Evolutionary conservation across 257 asterid genomes (phyloP).

Genomic region (Jacaranda mimosifolia): DNA sequence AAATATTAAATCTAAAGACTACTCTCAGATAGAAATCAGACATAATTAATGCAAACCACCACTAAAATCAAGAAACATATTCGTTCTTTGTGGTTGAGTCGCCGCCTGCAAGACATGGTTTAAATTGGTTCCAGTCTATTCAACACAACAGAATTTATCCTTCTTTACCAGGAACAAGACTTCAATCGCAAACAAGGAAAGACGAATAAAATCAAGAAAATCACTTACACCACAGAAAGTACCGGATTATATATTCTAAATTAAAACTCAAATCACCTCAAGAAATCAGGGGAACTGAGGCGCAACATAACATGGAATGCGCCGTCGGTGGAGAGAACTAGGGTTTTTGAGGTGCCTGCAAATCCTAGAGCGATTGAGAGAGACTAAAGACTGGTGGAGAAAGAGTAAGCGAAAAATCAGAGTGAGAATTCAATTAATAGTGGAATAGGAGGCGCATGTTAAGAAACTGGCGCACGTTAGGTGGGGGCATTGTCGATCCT

Average conservation of each 20-base stretch:
- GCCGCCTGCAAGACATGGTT: no score
- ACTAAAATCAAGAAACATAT: no score
- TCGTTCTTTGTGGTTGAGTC: no score
- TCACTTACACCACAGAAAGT: conserved; percentile 7
- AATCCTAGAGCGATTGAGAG: conserved; percentile 26
- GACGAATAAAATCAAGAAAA: neutral
- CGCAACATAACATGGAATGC: conserved; percentile 21
- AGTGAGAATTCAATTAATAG: conserved; percentile 31
- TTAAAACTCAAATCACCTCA: conserved; percentile 36
- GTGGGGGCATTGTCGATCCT: conserved; percentile 24
- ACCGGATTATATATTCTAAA: neutral
- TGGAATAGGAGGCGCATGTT: conserved; percentile 46
- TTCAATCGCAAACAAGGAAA: neutral
- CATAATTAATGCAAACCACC: no score
- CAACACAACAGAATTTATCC: neutral
- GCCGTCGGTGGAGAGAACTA: conserved; percentile 41
- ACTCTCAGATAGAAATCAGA: no score
- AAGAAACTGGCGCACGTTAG: conserved; percentile 45
- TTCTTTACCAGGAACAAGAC: neutral
- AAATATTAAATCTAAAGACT: no score
- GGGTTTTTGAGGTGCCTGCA: conserved; percentile 49
- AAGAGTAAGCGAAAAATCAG: conserved; percentile 5
- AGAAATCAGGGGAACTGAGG: neutral
- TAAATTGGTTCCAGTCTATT: no score
- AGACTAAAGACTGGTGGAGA: conserved; percentile 37